Evolutionary conservation across 164 flowering plant genomes (phyloP), one percentile per base, ranked within the genome.

Genomic region (Vitis labrusca): DNA sequence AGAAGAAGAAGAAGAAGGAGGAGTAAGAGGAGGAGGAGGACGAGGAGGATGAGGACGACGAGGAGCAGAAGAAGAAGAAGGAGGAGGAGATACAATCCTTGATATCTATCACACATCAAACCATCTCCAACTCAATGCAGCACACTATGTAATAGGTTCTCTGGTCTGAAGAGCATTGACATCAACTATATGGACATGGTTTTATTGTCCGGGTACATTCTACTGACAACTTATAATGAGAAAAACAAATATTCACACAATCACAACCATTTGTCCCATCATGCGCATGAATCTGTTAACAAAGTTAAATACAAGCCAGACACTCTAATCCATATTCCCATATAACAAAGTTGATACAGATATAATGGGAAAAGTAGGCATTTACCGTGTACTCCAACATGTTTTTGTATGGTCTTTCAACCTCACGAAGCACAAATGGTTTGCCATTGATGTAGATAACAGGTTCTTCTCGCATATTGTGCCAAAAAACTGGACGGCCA

Each of bases 391-490:
- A 94, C 79, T 94, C 98, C 65, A 88, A 78, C 98, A 94, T 92
- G 78, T 94, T 94, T 69, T 94, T 94, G 80, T 70, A 94, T 47
- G 98, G 98, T 70, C 98, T 86, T 83, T 94, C 98, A 82, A 94
- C 97, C 77, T 90, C 98, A 70, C 98, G 97, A 62, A 94, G 98
- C 66, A 94, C 98, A 85, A 94, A 94, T 56, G 98, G 98, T 74
- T 89, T 94, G 44, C 97, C 93, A 78, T 92, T 94, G 71, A 94
- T 94, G 82, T 94, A 94, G 76, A 92, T 83, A 60, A 94, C 98
- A 77, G 98, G 98, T 74, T 94, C 98, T 84, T 94, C 98, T 75
- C 98, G 83, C 97, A 94, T 94, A 69, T 94, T 92, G 75, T 94
- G 98, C 98, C 98, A 94, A 74, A 92, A 82, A n/a, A 91, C 90